A percentile compares a stretch with the other conserved stretches of the same genome.
These are phyloP conservation scores for Sporothrix inflata DNA, from an alignment of 2,329 filamentous ascomycete genomes.

Conservation along the genomic window DNA sequence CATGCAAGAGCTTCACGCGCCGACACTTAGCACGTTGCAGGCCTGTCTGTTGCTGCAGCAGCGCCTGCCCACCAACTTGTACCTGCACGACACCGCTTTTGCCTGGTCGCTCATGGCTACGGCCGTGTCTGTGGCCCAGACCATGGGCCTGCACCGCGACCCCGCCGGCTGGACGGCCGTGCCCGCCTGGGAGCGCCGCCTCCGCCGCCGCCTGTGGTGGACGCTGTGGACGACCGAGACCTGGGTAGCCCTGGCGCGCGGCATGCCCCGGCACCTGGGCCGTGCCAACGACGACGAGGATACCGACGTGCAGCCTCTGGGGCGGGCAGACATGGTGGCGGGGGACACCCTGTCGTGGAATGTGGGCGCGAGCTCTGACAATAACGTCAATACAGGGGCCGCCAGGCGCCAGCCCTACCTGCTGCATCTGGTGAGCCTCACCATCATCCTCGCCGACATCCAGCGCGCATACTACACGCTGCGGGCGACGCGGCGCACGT, in stretches of 20 bases:
- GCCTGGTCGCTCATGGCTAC: constrained; percentile 42
- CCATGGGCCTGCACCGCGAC: constrained; percentile 40
- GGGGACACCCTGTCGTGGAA: constrained; percentile 33
- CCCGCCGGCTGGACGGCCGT: constrained; percentile 40
- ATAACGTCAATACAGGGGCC: not conserved
- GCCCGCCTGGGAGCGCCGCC: constrained; percentile 40
- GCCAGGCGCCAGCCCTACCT: constrained; percentile 35
- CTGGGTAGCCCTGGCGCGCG: constrained; percentile 42
- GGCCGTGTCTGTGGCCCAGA: constrained; percentile 41
- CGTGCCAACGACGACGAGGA: constrained; percentile 8
- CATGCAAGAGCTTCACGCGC: constrained; percentile 42
- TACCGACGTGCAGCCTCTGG: constrained; percentile 38
- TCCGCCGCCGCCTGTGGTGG: constrained; percentile 42
- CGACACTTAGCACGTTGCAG: constrained; percentile 41
- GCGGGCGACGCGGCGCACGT: constrained; percentile 38
- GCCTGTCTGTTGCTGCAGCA: constrained; percentile 42
- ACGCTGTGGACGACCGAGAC: constrained; percentile 42
- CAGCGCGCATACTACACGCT: constrained; percentile 41
- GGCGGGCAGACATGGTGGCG: constrained; percentile 34
- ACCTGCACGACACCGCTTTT: constrained; percentile 42
- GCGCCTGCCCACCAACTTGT: constrained; percentile 41
- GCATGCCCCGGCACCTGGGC: constrained; percentile 41
- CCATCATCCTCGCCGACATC: constrained; percentile 41
- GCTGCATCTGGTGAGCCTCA: constrained; percentile 38
- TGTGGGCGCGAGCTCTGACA: not conserved